Conservation (phyloP, 176 grass and related monocot species). For the Phyllostachys edulis region DNA sequence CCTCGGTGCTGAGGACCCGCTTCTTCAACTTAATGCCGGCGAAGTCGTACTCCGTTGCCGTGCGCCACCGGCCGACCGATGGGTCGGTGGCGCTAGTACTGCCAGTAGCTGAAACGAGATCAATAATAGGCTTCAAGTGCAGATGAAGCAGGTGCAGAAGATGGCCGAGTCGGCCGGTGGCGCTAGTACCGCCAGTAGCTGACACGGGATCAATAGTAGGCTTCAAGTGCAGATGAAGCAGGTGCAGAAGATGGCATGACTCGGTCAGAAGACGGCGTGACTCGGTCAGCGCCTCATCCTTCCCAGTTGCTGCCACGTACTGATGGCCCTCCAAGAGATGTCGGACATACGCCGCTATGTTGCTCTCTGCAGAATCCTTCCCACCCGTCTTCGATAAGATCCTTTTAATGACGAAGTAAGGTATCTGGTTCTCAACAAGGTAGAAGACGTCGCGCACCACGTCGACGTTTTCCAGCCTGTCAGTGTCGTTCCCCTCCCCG, state of each 20-base stretch:
- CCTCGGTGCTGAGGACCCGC: rapidly evolving
- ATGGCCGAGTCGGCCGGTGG: neutral
- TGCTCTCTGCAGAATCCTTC: too few species aligned
- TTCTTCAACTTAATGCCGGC: neutral
- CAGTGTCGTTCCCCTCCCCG: too few species aligned
- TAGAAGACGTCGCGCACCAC: neutral
- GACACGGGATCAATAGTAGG: too few species aligned
- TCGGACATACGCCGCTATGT: too few species aligned
- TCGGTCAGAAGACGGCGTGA: too few species aligned
- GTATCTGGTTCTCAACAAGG: constrained; percentile 36
- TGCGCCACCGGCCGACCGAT: constrained; percentile 3
- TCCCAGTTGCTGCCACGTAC: neutral
- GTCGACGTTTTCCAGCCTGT: too few species aligned
- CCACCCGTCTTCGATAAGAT: neutral
- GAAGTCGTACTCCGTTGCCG: constrained; percentile 8
- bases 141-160: constrained; percentile 35
- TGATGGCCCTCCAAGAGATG: rapidly evolving
- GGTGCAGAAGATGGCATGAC: constrained; percentile 24
- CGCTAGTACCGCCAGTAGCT: too few species aligned
- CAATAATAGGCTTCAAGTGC: constrained; percentile 8
- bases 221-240: constrained; percentile 26
- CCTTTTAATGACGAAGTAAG: constrained; percentile 15
- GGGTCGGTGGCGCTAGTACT: too few species aligned
- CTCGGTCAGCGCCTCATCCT: too few species aligned
- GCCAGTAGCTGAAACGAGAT: too few species aligned